Conservation (phyloP, 257 asterid species). For the Plectranthus barbatus region DNA sequence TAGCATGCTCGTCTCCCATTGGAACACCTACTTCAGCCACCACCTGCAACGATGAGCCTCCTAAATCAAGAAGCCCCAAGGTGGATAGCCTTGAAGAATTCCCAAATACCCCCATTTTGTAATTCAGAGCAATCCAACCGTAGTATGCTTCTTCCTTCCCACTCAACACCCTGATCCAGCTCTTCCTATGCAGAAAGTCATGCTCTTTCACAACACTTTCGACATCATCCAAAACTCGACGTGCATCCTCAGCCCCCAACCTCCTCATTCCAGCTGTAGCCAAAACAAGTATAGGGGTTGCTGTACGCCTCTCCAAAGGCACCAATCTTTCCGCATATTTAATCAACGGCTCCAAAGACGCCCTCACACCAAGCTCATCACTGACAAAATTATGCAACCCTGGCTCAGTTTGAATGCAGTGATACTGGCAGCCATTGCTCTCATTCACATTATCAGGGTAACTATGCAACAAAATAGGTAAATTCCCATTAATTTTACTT, state of each 20-base stretch:
- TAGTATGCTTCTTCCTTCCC: constrained; percentile 85
- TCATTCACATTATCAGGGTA: constrained; percentile 43
- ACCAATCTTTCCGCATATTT: constrained; percentile 56
- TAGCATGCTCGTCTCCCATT: constrained; percentile 24
- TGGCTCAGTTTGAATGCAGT: constrained; percentile 73
- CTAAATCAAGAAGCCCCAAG: constrained; percentile 79
- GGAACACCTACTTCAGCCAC: constrained; percentile 48
- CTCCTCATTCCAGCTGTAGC: constrained; percentile 91
- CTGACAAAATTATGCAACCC: constrained; percentile 68
- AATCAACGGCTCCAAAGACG: constrained; percentile 60
- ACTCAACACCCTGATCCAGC: constrained; percentile 66
- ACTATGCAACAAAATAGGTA: constrained; percentile 50
- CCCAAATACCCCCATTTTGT: constrained; percentile 46
- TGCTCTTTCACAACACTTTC: constrained; percentile 41
- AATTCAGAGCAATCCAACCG: constrained; percentile 78
- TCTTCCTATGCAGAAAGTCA: constrained; percentile 36
- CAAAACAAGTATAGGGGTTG: constrained; percentile 55
- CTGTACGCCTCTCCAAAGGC: constrained; percentile 34
- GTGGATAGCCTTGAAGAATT: constrained; percentile 33
- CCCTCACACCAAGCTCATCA: constrained; percentile 38
- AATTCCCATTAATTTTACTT: constrained; percentile 19
- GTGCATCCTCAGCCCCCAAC: constrained; percentile 31
- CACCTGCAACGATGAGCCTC: constrained; percentile 85
- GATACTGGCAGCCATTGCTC: constrained; percentile 53
- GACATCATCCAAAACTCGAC: constrained; percentile 32